Evolutionary conservation across 1,284 basidiomycete genomes (phyloP), one percentile per base, ranked within the genome.

Genomic region (Heterobasidion irregulare): DNA sequence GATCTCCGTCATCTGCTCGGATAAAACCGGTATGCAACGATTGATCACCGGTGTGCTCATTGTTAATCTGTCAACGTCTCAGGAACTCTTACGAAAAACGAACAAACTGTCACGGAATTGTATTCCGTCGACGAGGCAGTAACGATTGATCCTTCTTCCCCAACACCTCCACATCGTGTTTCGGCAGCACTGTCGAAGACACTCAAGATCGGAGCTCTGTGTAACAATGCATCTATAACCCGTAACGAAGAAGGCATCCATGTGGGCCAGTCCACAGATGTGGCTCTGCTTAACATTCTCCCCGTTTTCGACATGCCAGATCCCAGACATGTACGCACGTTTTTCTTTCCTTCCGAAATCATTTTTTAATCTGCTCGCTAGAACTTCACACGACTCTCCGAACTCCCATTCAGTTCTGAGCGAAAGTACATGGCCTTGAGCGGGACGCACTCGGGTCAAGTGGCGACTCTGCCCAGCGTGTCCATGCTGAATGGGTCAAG

Each of bases 21-120:
- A 99, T 72, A 99, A 99, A 75, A 98, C 96, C 45, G 94, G 92
- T 79, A 56, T 44, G 68, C 32, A 46, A 38, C 61, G 53, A n/a
- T 19, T 43, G 36, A 10, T 19, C 47, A 48, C 18, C 2, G 13
- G 8, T 19, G 51, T 41, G 35, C 50, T 2, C 3, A 18, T 26
- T 12, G 10, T 38, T 47, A 6, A 38, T 52, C 18, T 38, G 19
- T 26, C 16, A 46, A 16, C 41, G 19, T 34, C 50, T 50, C 59
- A 92, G 92, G 93, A n/a, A 99, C 95, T 1, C 72, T 98, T 53
- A 99, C 96, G 0, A 92, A 88, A 68, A 98, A 98, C 70, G 91
- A 97, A 64, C 94, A 97, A 78, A 96, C 94, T 0, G 92, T 98
- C 10, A 91, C 87, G 0, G 89, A 94, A 63, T 75, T 87, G 12